Evolutionary conservation across 192 early-diverging fungal species (phyloP).

Genomic region (Coemansia sp.): DNA sequence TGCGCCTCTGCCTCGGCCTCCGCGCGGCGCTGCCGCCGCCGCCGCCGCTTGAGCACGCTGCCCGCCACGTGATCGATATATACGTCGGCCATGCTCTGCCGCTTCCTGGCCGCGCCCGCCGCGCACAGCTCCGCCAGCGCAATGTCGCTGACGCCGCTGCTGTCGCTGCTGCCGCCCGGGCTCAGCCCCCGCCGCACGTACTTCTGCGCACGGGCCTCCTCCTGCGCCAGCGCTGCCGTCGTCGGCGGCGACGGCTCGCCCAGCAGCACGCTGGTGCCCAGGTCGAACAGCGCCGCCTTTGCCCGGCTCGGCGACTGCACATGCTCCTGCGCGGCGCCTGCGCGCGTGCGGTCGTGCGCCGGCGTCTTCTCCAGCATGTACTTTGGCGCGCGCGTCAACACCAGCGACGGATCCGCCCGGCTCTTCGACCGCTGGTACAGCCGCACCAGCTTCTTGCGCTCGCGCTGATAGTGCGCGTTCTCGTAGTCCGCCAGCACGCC

Average conservation of each 20-base stretch:
- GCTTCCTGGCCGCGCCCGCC: no score
- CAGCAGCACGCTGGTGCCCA: slow-evolving; percentile 12
- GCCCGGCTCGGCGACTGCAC: not conserved
- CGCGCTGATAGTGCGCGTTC: slow-evolving; percentile 1
- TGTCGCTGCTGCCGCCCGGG: not conserved
- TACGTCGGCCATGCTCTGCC: not conserved
- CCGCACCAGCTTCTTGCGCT: slow-evolving; percentile 11
- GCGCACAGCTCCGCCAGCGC: not conserved
- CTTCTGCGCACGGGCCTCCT: not conserved
- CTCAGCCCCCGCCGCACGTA: not conserved
- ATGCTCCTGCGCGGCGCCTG: not conserved
- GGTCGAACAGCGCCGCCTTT: slow-evolving; percentile 6
- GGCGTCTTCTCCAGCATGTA: slow-evolving; percentile 10
- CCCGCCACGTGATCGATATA: slow-evolving; percentile 19
- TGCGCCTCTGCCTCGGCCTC: not conserved
- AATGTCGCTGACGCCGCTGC: not conserved
- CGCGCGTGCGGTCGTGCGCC: not conserved
- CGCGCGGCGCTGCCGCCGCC: no score
- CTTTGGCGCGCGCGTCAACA: slow-evolving; percentile 12
- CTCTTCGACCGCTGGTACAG: not conserved
- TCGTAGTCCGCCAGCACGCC: slow-evolving; percentile 10
- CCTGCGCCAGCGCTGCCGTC: not conserved
- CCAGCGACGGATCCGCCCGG: slow-evolving; percentile 1
- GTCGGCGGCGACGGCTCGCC: not conserved
- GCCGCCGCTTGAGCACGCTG: not conserved